Evolutionary conservation across 2,329 filamentous ascomycete genomes (phyloP).

Genomic region (Aspergillus thermomutatus): DNA sequence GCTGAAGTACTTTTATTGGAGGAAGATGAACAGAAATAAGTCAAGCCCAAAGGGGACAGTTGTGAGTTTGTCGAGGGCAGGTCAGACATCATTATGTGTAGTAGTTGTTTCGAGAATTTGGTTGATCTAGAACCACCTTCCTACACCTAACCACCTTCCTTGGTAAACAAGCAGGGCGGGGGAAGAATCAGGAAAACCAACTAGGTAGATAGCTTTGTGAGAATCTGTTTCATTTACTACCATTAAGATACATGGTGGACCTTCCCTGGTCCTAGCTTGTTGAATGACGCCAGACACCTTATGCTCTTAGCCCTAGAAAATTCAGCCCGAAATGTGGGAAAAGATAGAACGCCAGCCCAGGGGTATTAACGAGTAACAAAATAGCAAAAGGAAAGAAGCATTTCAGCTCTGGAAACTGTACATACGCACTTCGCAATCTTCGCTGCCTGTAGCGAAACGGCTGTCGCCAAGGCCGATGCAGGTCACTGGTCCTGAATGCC

Average conservation of each 20-base stretch:
- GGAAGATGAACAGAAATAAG: neutral
- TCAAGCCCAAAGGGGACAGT: neutral
- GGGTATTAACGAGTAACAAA: conserved; percentile 1
- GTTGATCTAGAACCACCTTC: neutral
- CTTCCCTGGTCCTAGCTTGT: neutral
- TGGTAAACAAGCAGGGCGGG: neutral
- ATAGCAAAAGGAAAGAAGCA: conserved; percentile 1
- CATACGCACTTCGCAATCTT: conserved; percentile 86
- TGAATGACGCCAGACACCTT: neutral
- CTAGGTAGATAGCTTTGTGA: neutral
- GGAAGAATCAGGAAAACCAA: no score
- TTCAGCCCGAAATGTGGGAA: neutral
- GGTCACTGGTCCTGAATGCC: conserved; percentile 86
- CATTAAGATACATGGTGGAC: neutral
- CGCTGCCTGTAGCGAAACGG: conserved; percentile 84
- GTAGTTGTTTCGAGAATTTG: neutral
- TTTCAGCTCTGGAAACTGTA: conserved; percentile 62
- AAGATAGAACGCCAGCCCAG: neutral
- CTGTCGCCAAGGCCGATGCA: conserved; percentile 90
- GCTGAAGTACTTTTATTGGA: neutral
- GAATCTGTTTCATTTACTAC: neutral
- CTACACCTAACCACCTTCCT: neutral
- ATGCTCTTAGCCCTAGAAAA: neutral
- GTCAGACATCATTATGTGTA: neutral
- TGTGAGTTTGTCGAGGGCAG: no score